Percentiles rank a stretch among this genome's conserved stretches.
phyloP scores from a whole-genome alignment of 331 rosid genomes.

The Saraca asoca region DNA sequence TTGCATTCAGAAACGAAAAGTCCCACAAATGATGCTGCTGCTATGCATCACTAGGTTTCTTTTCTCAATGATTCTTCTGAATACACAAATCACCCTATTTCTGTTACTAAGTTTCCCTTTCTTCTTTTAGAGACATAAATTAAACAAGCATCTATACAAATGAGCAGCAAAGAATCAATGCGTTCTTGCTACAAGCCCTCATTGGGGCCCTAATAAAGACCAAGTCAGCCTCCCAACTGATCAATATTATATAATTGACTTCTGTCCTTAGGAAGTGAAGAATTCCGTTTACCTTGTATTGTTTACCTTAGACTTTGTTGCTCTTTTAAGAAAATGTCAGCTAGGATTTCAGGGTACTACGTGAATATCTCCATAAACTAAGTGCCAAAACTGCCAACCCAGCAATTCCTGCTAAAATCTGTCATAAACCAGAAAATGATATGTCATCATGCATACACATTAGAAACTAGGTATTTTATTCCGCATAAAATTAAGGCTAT shows the following conservation, averaged over 20 bases:
- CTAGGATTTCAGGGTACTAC: constrained; percentile 51
- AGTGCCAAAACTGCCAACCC: constrained; percentile 63
- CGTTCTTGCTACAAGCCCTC: constrained; percentile 26
- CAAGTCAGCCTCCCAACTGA: constrained; percentile 34
- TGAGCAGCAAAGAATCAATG: constrained; percentile 19
- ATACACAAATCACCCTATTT: neutral
- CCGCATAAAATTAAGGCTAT: neutral
- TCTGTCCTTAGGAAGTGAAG: constrained; percentile 19
- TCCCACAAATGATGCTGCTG: neutral
- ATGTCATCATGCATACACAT: constrained; percentile 13
- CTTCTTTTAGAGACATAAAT: constrained; percentile 20
- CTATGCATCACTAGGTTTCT: constrained; percentile 1
- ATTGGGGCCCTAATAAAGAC: constrained; percentile 13
- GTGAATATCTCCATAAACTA: constrained; percentile 69
- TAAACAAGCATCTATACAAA: constrained; percentile 3
- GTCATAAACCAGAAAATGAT: constrained; percentile 36
- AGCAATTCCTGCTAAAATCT: constrained; percentile 73
- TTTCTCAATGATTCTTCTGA: neutral
- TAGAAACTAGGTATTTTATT: neutral
- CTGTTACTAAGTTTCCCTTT: constrained; percentile 16
- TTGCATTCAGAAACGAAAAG: neutral
- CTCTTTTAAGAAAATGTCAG: constrained; percentile 29
- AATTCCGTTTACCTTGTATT: constrained; percentile 9
- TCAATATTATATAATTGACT: constrained; percentile 21
- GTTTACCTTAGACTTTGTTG: constrained; percentile 13